These are phyloP conservation scores for Neonectria neomacrospora DNA, from an alignment of 2,329 filamentous ascomycete species.

Conservation along the genomic window DNA sequence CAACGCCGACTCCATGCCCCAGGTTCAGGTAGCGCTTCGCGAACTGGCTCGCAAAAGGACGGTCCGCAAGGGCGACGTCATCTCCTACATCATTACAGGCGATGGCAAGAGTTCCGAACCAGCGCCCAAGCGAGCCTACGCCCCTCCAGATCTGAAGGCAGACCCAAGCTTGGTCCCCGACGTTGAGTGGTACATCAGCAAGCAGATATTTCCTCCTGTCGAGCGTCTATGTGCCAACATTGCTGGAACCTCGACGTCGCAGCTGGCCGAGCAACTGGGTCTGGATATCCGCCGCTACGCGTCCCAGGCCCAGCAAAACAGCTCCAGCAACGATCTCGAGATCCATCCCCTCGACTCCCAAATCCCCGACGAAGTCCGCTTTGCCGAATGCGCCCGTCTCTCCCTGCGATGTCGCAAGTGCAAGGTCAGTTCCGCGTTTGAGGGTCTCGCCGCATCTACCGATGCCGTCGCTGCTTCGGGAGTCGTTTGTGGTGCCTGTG, in stretches of 20 bases:
- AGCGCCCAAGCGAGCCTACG: constrained; percentile 89
- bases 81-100: constrained; percentile 92
- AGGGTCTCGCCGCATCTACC: constrained; percentile 73
- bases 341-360: constrained; percentile 95
- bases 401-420: constrained; percentile 84
- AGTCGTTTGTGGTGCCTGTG: constrained; percentile 78
- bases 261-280: constrained; percentile 92
- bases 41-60: constrained; percentile 88
- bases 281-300: constrained; percentile 88
- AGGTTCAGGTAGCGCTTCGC: constrained; percentile 92
- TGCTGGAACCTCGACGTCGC: constrained; percentile 87
- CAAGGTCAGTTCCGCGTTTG: constrained; percentile 77
- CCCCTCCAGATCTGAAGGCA: constrained; percentile 82
- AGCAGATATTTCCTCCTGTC: constrained; percentile 97
- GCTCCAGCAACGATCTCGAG: constrained; percentile 70
- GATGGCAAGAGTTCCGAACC: constrained; percentile 73
- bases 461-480: constrained; percentile 77
- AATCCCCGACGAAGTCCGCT: constrained; percentile 90
- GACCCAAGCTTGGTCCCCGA: constrained; percentile 84
- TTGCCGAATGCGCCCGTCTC: constrained; percentile 82
- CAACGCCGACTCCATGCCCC: constrained; percentile 94
- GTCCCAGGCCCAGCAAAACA: constrained; percentile 57
- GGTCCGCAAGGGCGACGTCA: constrained; percentile 93
- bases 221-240: constrained; percentile 98
- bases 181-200: constrained; percentile 97